Evolutionary conservation across 176 grass and related monocot genomes (phyloP).

Genomic region (Thalia dealbata): DNA sequence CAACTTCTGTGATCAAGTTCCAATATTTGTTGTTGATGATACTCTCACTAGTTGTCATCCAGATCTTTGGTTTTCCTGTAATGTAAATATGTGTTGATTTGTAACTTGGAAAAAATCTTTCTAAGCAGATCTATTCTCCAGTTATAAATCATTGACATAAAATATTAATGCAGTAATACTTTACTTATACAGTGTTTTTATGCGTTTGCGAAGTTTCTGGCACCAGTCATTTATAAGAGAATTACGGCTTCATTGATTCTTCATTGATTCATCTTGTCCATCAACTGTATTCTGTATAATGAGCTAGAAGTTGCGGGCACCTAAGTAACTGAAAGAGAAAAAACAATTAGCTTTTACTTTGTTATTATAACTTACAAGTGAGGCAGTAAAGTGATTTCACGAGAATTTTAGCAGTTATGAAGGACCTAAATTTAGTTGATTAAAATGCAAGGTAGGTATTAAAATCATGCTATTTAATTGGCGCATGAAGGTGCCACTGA

Average conservation of each 20-base stretch:
- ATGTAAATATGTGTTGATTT: conserved; percentile 3
- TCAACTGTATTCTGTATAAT: too few relatives aligned
- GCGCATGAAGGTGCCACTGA: background rate
- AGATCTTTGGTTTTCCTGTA: background rate
- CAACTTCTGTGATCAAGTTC: background rate
- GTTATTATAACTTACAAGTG: too few relatives aligned
- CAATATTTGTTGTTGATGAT: too few relatives aligned
- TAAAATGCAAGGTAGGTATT: too few relatives aligned
- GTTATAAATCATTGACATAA: background rate
- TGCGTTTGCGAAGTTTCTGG: background rate
- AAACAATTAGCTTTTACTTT: too few relatives aligned
- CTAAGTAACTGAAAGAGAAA: too few relatives aligned
- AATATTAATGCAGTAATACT: background rate
- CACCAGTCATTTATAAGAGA: background rate
- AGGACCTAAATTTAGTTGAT: too few relatives aligned
- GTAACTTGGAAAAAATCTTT: background rate
- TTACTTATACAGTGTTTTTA: background rate
- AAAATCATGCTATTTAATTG: too few relatives aligned
- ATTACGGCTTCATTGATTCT: background rate
- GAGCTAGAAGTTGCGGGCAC: too few relatives aligned
- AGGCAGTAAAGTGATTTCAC: too few relatives aligned
- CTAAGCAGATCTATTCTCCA: background rate
- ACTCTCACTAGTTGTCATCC: background rate
- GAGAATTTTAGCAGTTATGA: too few relatives aligned
- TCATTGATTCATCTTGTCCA: background rate